A percentile compares a stretch with the other conserved stretches of the same genome.
phyloP scores from a whole-genome alignment of 208 protist species.

The Phytomonas francai region DNA sequence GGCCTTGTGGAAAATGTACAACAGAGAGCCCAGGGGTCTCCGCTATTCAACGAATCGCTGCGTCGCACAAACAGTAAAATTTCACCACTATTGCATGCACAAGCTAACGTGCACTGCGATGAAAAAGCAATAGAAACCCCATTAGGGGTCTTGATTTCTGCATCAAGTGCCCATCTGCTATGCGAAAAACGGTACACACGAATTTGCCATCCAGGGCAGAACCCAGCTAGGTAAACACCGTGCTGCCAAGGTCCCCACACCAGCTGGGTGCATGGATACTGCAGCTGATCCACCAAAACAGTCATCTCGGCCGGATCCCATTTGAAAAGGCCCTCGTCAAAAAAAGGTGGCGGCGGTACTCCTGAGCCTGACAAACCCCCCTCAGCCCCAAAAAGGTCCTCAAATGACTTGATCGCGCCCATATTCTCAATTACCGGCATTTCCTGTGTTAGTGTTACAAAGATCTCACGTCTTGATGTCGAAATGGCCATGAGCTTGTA shows the following conservation, averaged over 20 bases:
- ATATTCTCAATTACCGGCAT: conserved; percentile 50
- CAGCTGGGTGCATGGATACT: conserved; percentile 51
- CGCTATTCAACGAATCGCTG: background rate
- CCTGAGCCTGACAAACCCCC: background rate
- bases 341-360: conserved; percentile 6
- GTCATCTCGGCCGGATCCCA: conserved; percentile 52
- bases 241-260: conserved; percentile 83
- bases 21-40: background rate
- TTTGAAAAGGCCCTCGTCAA: conserved; percentile 34
- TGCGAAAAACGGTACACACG: conserved; percentile 77
- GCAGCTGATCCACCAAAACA: conserved; percentile 47
- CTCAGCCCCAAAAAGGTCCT: conserved; percentile 21
- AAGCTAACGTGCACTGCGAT: conserved; percentile 58
- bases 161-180: conserved; percentile 63
- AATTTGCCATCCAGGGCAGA: conserved; percentile 47
- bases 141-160: conserved; percentile 33
- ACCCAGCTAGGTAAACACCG: conserved; percentile 56
- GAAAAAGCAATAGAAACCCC: conserved; percentile 57
- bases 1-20: background rate
- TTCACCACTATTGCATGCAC: conserved; percentile 23
- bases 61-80: conserved; percentile 1
- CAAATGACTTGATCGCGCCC: conserved; percentile 9
- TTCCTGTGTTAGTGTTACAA: conserved; percentile 56
- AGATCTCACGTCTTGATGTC: conserved; percentile 65
- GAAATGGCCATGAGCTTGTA: conserved; percentile 68